Conservation (phyloP, 768 basidiomycete genomes). For the Boletus reticulatus region DNA sequence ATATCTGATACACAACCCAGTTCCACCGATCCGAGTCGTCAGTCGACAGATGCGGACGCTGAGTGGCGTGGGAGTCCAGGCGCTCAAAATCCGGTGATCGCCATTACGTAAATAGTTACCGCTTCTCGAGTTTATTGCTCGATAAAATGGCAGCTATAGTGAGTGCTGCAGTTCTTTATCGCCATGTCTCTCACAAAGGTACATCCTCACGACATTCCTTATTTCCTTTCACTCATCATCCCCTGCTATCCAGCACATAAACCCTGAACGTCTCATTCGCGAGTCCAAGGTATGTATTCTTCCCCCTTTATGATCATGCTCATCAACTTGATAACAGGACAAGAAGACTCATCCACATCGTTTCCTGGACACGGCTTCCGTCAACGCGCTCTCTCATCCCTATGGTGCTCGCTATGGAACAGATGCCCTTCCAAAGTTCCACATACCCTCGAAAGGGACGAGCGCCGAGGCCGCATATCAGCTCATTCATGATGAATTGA, state of each 20-base stretch:
- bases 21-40: too few species aligned
- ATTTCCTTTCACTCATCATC: not conserved
- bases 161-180: not conserved
- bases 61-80: too few species aligned
- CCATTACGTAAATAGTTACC: too few species aligned
- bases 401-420: slow-evolving; percentile 68
- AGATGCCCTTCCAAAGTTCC: slow-evolving; percentile 68
- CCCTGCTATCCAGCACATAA: slow-evolving; percentile 49
- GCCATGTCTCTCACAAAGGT: slow-evolving; percentile 65
- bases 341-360: slow-evolving; percentile 38
- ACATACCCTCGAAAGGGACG: slow-evolving; percentile 59
- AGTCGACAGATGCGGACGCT: too few species aligned
- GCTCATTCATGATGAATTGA: slow-evolving; percentile 63
- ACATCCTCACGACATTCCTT: not conserved
- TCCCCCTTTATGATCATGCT: not conserved
- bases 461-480: slow-evolving; percentile 51
- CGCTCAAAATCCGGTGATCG: too few species aligned
- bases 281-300: slow-evolving; percentile 45
- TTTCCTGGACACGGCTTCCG: slow-evolving; percentile 33
- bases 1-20: too few species aligned
- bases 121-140: too few species aligned
- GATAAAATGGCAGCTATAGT: too few species aligned
- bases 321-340: slow-evolving; percentile 36
- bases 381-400: slow-evolving; percentile 37
- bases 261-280: slow-evolving; percentile 63